phyloP scores from a whole-genome alignment of 2,329 filamentous ascomycete genomes.

The Hypoxylon sp. region DNA sequence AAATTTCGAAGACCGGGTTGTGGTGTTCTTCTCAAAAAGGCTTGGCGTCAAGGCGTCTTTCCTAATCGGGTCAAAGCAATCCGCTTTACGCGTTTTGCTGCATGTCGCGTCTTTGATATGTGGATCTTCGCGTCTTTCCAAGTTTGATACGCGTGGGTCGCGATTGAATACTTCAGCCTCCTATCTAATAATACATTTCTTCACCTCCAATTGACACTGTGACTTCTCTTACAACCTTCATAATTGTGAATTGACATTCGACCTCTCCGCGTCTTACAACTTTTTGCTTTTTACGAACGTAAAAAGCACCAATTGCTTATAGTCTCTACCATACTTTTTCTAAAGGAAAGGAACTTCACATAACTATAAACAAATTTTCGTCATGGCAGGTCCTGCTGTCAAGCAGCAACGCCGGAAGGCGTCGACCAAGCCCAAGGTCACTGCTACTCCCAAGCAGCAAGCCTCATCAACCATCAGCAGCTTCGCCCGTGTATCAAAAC shows the following conservation, averaged over 20 bases:
- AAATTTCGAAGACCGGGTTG: conserved; percentile 23
- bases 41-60: conserved; percentile 27
- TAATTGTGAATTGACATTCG: conserved; percentile 25
- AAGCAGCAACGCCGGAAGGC: conserved; percentile 53
- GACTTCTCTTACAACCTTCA: conserved; percentile 20
- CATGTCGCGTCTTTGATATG: conserved; percentile 33
- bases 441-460: conserved; percentile 47
- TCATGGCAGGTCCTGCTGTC: conserved; percentile 49
- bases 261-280: conserved; percentile 30
- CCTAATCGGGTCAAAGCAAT: conserved; percentile 21
- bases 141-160: conserved; percentile 35
- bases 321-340: conserved; percentile 14
- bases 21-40: conserved; percentile 23
- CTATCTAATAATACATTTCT: conserved; percentile 21
- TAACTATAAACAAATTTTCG: conserved; percentile 16
- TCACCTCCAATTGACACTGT: conserved; percentile 29
- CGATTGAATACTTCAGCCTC: conserved; percentile 25
- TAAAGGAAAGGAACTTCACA: conserved; percentile 9
- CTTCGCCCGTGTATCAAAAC: conserved; percentile 66
- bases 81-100: conserved; percentile 40
- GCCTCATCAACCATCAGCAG: conserved; percentile 58
- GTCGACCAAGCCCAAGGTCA: conserved; percentile 45
- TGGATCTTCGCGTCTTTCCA: conserved; percentile 40
- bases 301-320: conserved; percentile 22
- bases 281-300: conserved; percentile 17